Evolutionary conservation across 192 early-diverging fungal species (phyloP), one percentile per base, ranked within the genome.

Genomic region (Geranomyces michiganensis): DNA sequence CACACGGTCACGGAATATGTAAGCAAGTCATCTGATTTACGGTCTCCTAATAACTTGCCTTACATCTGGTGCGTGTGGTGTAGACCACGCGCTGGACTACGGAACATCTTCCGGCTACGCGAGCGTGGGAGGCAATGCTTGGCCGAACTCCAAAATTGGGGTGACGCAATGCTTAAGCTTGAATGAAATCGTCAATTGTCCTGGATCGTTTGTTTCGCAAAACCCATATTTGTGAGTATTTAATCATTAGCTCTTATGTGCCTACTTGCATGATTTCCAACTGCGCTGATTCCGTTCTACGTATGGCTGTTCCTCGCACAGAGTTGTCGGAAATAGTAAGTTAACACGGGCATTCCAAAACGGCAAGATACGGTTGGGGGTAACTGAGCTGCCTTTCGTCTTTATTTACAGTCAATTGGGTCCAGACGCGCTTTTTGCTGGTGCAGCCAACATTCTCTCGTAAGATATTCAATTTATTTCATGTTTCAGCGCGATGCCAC

Each of bases 1-100:
- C 77, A 4, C 83, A 73, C 56, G 81, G 81, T 26, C 58, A 82
- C 51, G 81, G 81, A 24, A 76, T 82, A 21, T 82, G 78, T 75
- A 59, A 71, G 61, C 31, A 60, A 9, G 8, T 7, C 58, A 29
- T 17, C 31, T 19, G 15, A 31, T 69, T 29, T 10, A 0, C 22
- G 14, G 33, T 19, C 32, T 45, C 3, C 68, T 53, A 53, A n/a
- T 53, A 9, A 29, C 15, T 12, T 41, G 5, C 36, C 5, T 10
- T 10, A 41, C 10, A 7, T 3, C 36, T 41, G 5, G 36, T 3
- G 10, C 36, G 3, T 41, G 3, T 41, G 3, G 10, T 71, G 44
- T n/a, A 69, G 74, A 71, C 60, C 78, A 68, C 63, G 81, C 68
- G 26, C 65, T 68, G 24, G 70, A 63, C 41, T 62, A 22, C 13